Conservation (phyloP, 371 early-diverging fungal species). For the Blakeslea trispora region DNA sequence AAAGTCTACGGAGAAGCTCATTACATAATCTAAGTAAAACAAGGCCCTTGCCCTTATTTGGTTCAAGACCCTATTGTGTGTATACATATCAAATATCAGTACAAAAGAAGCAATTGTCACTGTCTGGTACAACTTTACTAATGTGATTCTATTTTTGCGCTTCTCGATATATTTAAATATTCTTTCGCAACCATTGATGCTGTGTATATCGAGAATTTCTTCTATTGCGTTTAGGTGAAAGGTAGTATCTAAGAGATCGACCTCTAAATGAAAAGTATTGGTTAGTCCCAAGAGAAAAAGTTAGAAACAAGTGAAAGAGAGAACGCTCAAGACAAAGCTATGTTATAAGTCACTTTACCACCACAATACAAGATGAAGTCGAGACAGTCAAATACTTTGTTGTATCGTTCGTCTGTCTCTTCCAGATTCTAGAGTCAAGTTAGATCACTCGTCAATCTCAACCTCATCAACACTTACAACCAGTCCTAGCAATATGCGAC, state of each 20-base stretch:
- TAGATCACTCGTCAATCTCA: background rate
- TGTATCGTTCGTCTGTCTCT: conserved; percentile 23
- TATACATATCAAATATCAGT: too few relatives aligned
- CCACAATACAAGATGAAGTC: conserved; percentile 43
- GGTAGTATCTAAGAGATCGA: conserved; percentile 47
- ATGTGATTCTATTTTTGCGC: conserved; percentile 53
- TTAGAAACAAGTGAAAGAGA: too few relatives aligned
- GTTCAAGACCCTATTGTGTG: conserved; percentile 73
- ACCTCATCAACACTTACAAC: conserved; percentile 26
- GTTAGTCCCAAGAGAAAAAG: too few relatives aligned
- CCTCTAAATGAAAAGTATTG: too few relatives aligned
- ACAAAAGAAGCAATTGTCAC: too few relatives aligned
- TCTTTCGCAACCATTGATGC: conserved; percentile 57
- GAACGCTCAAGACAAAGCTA: too few relatives aligned
- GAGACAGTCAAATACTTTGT: conserved; percentile 33
- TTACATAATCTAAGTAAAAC: conserved; percentile 83
- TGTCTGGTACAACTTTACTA: too few relatives aligned
- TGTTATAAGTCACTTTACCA: too few relatives aligned
- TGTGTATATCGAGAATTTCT: conserved; percentile 69
- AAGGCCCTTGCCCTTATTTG: conserved; percentile 78
- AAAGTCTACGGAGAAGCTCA: conserved; percentile 77
- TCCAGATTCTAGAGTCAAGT: conserved; percentile 11
- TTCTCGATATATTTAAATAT: conserved; percentile 70
- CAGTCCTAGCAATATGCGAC: conserved; percentile 25
- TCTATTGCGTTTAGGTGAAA: conserved; percentile 61